These are phyloP conservation scores for Ustilago tritici DNA, from an alignment of 1,284 basidiomycete genomes.

Conservation along the genomic window DNA sequence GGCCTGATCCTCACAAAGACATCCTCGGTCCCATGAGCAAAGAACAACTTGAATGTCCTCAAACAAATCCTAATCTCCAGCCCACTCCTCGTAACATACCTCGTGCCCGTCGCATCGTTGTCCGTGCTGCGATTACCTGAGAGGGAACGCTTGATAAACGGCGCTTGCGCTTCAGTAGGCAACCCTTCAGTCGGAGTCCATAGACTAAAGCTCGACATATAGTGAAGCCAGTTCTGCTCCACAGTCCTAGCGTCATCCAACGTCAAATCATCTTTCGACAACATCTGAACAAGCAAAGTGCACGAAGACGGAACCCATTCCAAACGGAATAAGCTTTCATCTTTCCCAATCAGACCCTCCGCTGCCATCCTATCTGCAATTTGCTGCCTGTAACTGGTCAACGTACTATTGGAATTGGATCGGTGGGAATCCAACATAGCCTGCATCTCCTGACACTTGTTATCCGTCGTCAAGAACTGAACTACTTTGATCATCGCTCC, in stretches of 20 bases:
- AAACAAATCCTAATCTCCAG: constrained; percentile 71
- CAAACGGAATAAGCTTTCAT: constrained; percentile 91
- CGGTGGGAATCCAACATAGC: constrained; percentile 76
- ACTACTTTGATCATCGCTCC: constrained; percentile 72
- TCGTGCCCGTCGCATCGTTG: constrained; percentile 43
- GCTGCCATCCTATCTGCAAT: constrained; percentile 85
- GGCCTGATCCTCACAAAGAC: constrained; percentile 63
- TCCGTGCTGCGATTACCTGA: constrained; percentile 40
- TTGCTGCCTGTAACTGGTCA: constrained; percentile 80
- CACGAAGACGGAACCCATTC: constrained; percentile 82
- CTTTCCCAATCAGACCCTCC: constrained; percentile 84
- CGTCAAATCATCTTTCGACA: constrained; percentile 88
- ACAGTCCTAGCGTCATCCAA: constrained; percentile 86
- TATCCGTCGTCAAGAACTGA: constrained; percentile 82
- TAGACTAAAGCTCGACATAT: constrained; percentile 83
- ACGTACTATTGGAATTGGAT: constrained; percentile 50
- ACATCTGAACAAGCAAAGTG: constrained; percentile 83
- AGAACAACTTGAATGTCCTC: constrained; percentile 71
- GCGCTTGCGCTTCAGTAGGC: constrained; percentile 58
- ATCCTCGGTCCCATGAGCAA: constrained; percentile 70
- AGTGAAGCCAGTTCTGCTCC: constrained; percentile 86
- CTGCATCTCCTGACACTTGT: constrained; percentile 85
- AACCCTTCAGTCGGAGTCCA: constrained; percentile 69
- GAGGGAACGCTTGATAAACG: constrained; percentile 60
- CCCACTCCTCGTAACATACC: constrained; percentile 74